Base-by-base conservation (phyloP, 129 eudicot species). In the Tanacetum coccineum region DNA sequence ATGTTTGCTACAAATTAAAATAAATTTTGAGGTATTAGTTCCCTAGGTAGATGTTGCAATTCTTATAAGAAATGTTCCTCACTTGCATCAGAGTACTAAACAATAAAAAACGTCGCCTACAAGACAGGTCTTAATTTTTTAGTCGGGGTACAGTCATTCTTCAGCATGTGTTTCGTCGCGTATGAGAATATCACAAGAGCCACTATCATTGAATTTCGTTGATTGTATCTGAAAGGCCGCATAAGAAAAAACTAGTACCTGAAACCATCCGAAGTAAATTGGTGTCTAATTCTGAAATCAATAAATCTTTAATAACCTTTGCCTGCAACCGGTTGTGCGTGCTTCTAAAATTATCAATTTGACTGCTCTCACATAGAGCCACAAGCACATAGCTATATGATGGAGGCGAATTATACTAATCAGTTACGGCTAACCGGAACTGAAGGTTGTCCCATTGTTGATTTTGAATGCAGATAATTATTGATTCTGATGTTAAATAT, bases 51-150 rank as follows among this genome's bases (percentile, higher is more conserved):
- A 61, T 62, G 25, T 39, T 72, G 63, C 19, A 63, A 52, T 25
- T 55, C 45, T 39, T 42, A 54, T 11, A 39, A 17, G 44, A 72
- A 62, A 61, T 26, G 17, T 26, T 47, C 68, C 95, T 76, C 75
- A 93, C 99, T 82, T 93, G 99, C 99, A 93, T 84, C 21, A 96
- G 99, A 62, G 96, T 93, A 59, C 99, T 96, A 11, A 96, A 93
- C 78, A 93, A 70, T 56, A 93, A 77, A 69, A 93, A 81, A 55
- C 99, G 96, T 39, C 96, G 81, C 73, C 78, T 93, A 86, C 99
- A 93, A n/a, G 90, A 60, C 28, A 93, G 77, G 68, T 72, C 96
- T 80, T 84, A 93, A 95, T 80, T 85, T 83, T 81, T 93, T 93
- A 13, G 96, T 93, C 75, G 86, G 46, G 32, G 99, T 93, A 81